Base-by-base conservation (phyloP, 352 stramenopile species). In the Phytophthora sp. region DNA sequence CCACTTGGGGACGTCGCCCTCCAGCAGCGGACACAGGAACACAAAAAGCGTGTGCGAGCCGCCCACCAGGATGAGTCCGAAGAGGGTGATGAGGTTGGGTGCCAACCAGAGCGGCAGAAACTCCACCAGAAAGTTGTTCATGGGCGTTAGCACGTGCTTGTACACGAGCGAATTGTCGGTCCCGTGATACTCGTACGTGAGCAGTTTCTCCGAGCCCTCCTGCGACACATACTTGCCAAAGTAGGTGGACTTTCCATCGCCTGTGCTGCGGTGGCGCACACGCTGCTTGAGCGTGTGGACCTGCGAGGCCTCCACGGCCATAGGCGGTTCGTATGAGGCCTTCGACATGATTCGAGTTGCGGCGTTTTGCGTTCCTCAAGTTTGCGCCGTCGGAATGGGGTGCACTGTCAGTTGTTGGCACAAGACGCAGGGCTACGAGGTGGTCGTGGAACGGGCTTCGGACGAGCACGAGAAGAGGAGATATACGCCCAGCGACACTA, bases 141-240 rank as follows among this genome's bases (percentile, higher is more conserved):
- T 94, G 42, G 85, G 87, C 60, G 82, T 94, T 47, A 95, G 80
- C 53, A 95, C 73, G 55, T 93, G 77, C 66, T 94, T 92, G 76
- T 94, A 95, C 60, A 95, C 84, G 57, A 93, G 76, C 72, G 87
- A 95, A 66, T 95, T 89, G 77, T 95, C 87, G 23, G 79, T 66
- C 45, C 87, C 87, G 55, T 95, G 86, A 73, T 95, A 95, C 69
- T 93, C 76, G 74, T 95, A 95, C 38, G 85, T 92, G 20, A 81
- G 79, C 50, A 95, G 73, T 59, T 95, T 95, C 62, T 93, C 86
- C 7, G 84, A 93, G 31, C 85, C 87, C 73, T 94, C 87, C 47
- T 90, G 80, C 29, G 81, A 90, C 36, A 95, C 87, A 53, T 95
- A 95, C 68, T 93, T 95, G 64, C 86, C 84, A 74, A 95, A 95